Base-by-base conservation (phyloP, 768 basidiomycete species). In the Tylopilus rubrobrunneus region DNA sequence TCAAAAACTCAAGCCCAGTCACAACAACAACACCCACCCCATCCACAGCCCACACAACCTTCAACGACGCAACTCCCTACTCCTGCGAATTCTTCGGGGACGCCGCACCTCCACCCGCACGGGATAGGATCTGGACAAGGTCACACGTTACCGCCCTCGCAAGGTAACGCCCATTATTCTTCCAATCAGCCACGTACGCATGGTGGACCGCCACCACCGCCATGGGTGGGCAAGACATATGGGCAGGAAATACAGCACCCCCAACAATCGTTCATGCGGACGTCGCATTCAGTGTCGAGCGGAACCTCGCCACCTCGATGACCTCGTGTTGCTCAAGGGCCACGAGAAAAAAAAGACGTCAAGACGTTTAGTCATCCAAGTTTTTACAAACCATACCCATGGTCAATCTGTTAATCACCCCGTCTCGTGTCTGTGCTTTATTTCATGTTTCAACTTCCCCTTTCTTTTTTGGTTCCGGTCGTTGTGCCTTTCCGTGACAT, bases 191-290 rank as follows among this genome's bases (percentile, higher is more conserved):
- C 45, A 2, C 59, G 62, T 0, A 8, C 53, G 29, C 64, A 66
- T 45, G 53, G 58, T 9, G 59, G 53, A 4, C 61, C 65, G 21
- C 66, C 66, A 2, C 66, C 56, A 0, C 65, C 65, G 15, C 63
- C 65, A 1, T 66, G 65, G 65, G 51, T 47, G 27, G 57, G 62
- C 14, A 66, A 66, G 31, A 45, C 62, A 10, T 67, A 66, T 7
- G 49, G 54, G 12, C 57, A 58, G 6, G 62, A 67, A 15, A 53
- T 56, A 58, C 69, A 53, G 44, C 64, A 75, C 9, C 67, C 73
- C 41, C 76, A 77, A 29, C 78, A 78, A 53, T 78, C 77, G 21
- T 80, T 79, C 59, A 71, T 79, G 64, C 71, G 77, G 17, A 71
- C 74, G 33, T 74, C 77, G 41, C 77, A 77, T 40, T 70, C 74